Conservation (phyloP, 805 yeast species). For the Zygotorulaspora sp. region DNA sequence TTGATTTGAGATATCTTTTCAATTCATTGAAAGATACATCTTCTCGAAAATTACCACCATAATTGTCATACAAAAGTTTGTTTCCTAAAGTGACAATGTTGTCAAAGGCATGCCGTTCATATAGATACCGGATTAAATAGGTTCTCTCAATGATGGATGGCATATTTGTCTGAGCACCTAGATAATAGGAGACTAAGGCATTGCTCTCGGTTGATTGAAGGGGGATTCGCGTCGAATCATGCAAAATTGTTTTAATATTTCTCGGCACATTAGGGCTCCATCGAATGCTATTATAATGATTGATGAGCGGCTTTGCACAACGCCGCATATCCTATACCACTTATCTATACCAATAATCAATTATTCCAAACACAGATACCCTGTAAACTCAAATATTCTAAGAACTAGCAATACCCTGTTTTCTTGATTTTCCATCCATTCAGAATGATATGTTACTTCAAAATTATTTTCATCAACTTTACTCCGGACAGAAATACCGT, state of each 20-base stretch:
- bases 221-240: slow-evolving; percentile 4
- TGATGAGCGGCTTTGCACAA: slow-evolving; percentile 17
- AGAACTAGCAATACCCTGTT: too few species aligned
- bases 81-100: slow-evolving; percentile 19
- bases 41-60: slow-evolving; percentile 8
- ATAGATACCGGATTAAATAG: slow-evolving; percentile 18
- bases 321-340: slow-evolving; percentile 20
- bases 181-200: slow-evolving; percentile 7
- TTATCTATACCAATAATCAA: too few species aligned
- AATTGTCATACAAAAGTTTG: slow-evolving; percentile 13
- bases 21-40: slow-evolving; percentile 21
- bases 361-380: too few species aligned
- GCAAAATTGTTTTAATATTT: slow-evolving; percentile 10
- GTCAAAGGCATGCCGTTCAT: slow-evolving; percentile 16
- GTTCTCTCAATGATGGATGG: slow-evolving; percentile 13
- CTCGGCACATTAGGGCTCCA: slow-evolving; percentile 12
- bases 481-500: too few species aligned
- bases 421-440: too few species aligned
- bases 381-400: too few species aligned
- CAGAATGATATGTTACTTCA: too few species aligned
- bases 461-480: too few species aligned
- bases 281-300: slow-evolving; percentile 9
- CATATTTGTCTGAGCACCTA: slow-evolving; percentile 1
- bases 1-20: slow-evolving; percentile 18
- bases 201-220: slow-evolving; percentile 7